phyloP scores from a whole-genome alignment of 2,329 filamentous ascomycete genomes.

The Sarocladium oryzae region DNA sequence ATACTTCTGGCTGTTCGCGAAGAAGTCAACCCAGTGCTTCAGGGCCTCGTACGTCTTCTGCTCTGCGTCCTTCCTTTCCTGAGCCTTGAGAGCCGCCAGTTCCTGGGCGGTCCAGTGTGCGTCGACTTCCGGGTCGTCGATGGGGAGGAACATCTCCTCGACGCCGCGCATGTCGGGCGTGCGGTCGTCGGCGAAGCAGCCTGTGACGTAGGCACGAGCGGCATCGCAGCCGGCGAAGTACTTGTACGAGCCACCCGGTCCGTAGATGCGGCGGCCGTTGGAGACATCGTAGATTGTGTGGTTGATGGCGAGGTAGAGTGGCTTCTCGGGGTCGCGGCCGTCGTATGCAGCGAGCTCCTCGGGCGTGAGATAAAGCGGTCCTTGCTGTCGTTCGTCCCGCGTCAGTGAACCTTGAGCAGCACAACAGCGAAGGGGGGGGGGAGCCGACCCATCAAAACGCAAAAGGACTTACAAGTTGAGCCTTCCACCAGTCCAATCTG shows the following conservation, averaged over 20 bases:
- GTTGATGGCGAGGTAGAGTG: constrained; percentile 87
- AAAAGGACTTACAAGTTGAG: constrained; percentile 47
- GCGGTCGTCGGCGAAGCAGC: constrained; percentile 82
- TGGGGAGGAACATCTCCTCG: constrained; percentile 74
- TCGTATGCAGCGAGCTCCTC: constrained; percentile 68
- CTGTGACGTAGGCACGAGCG: constrained; percentile 81
- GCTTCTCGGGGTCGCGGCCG: constrained; percentile 66
- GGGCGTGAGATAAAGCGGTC: constrained; percentile 66
- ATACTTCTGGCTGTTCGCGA: constrained; percentile 74
- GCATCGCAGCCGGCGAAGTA: constrained; percentile 86
- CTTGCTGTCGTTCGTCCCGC: constrained; percentile 32
- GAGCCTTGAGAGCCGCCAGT: constrained; percentile 45
- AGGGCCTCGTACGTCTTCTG: constrained; percentile 61
- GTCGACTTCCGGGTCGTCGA: constrained; percentile 59
- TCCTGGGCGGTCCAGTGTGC: constrained; percentile 47
- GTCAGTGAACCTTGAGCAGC: not conserved
- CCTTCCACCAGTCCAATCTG: constrained; percentile 49
- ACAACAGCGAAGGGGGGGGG: too few species aligned
- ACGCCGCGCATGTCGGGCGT: constrained; percentile 80
- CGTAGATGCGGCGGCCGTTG: constrained; percentile 63
- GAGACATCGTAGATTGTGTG: constrained; percentile 80
- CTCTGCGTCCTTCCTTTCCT: constrained; percentile 60
- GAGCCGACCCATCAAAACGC: too few species aligned
- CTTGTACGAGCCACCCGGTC: constrained; percentile 78
- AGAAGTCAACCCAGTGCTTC: constrained; percentile 78